Base-by-base conservation (phyloP, 2,329 filamentous ascomycete genomes). In the Diplocarpon rosae region DNA sequence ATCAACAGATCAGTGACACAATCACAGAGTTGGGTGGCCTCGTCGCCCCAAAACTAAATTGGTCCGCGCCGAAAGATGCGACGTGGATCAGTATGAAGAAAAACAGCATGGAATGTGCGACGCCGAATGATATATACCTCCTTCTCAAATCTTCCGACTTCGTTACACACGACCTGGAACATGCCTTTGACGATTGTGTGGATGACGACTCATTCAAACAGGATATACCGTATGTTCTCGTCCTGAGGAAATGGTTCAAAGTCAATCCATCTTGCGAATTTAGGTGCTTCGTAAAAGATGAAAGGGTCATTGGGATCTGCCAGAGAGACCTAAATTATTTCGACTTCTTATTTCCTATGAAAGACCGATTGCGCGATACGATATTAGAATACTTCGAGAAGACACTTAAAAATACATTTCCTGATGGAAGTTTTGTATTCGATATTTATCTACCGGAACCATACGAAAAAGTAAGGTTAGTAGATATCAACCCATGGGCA, bases 401-500 rank as follows among this genome's bases (percentile, higher is more conserved):
- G 27, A 79, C 78, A 49, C 63, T 95, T 48, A 75, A 82, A 47
- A 72, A 83, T 53, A 84, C 79, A 0, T 96, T 96, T 57, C 83
- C 85, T 0, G 90, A 96, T 50, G 72, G 76, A 2, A 83, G 78
- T 62, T 96, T 95, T 56, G 76, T 79, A 0, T 95, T 98, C 58
- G 92, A 98, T 60, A 82, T 95, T 35, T 96, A 98, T 59, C 75
- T 98, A 1, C 89, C 90, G 1, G 76, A 81, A 51, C 74, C 72
- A 24, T 69, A 68, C 36, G 58, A 62, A 30, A 57, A 57, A 69
- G 75, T 58, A 64, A 85, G 93, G 2, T 69, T 98, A 10, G 82
- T 98, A 39, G 92, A 98, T 61, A 84, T 98, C 59, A 96, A 96
- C 59, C 87, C 92, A 0, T 98, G 90, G 86, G 90, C 90, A 1